Evolutionary conservation across 2,329 filamentous ascomycete species (phyloP).

Genomic region (Penicillium sp.): DNA sequence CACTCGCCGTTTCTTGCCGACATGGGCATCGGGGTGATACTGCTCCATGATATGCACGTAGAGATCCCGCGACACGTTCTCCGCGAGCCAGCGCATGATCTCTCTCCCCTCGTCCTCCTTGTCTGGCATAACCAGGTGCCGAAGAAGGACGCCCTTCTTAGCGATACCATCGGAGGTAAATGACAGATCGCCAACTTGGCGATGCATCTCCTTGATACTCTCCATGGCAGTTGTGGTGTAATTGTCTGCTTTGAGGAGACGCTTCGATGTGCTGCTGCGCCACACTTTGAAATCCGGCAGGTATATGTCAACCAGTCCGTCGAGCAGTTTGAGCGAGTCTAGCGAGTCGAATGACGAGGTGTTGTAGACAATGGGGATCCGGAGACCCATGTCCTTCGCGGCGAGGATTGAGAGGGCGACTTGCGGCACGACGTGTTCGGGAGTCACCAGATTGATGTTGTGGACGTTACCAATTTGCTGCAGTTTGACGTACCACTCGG

Average conservation of each 20-base stretch:
- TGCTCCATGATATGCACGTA: conserved; percentile 90
- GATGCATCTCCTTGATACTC: conserved; percentile 76
- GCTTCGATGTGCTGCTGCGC: conserved; percentile 62
- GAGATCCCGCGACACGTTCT: conserved; percentile 68
- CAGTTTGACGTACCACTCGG: conserved; percentile 78
- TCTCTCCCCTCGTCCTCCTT: conserved; percentile 68
- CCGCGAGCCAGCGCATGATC: conserved; percentile 74
- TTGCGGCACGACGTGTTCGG: conserved; percentile 82
- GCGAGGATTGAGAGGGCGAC: conserved; percentile 73
- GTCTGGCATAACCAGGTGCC: conserved; percentile 83
- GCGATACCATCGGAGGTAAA: conserved; percentile 80
- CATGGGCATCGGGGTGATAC: conserved; percentile 75
- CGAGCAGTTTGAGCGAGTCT: conserved; percentile 67
- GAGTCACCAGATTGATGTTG: conserved; percentile 85
- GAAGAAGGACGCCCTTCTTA: conserved; percentile 69
- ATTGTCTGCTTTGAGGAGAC: conserved; percentile 73
- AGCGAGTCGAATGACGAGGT: conserved; percentile 77
- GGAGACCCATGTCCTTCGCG: conserved; percentile 66
- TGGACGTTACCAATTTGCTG: conserved; percentile 78
- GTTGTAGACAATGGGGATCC: conserved; percentile 77
- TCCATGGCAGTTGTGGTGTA: conserved; percentile 70
- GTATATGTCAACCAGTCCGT: conserved; percentile 81
- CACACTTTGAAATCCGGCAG: conserved; percentile 87
- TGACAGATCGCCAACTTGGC: conserved; percentile 76
- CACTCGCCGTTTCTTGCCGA: conserved; percentile 63